Percentiles rank a stretch among this genome's conserved stretches.
Evolutionary conservation across 257 asterid genomes (phyloP).

Genomic region (Eucommia ulmoides): DNA sequence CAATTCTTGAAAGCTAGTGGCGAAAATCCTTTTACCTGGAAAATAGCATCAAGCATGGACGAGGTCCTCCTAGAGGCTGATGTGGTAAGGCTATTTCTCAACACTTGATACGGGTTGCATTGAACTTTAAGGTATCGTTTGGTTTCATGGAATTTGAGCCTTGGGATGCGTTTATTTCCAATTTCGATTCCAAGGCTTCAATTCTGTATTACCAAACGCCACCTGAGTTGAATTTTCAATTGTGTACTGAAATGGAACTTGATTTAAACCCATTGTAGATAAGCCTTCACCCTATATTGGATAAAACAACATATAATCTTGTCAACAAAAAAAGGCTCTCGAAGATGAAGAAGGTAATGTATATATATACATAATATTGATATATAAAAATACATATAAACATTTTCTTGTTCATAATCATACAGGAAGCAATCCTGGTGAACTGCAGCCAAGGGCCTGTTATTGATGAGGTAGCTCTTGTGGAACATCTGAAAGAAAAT

Average conservation of each 20-base stretch:
- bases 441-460: slow-evolving; percentile 99
- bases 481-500: too few species aligned
- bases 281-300: too few species aligned
- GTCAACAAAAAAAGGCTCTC: slow-evolving; percentile 85
- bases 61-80: slow-evolving; percentile 91
- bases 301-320: slow-evolving; percentile 88
- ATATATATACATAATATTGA: too few species aligned
- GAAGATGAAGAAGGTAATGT: too few species aligned
- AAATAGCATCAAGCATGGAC: slow-evolving; percentile 77
- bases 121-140: too few species aligned
- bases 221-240: too few species aligned
- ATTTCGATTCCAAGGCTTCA: too few species aligned
- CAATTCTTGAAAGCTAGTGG: slow-evolving; percentile 88
- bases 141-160: too few species aligned
- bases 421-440: slow-evolving; percentile 79
- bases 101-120: neutral
- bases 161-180: too few species aligned
- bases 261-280: too few species aligned
- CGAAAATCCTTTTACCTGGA: slow-evolving; percentile 91
- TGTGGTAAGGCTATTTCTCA: slow-evolving; percentile 30
- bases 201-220: too few species aligned
- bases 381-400: slow-evolving; percentile 35
- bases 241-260: too few species aligned
- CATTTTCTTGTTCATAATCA: neutral
- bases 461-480: slow-evolving; percentile 84